These are phyloP conservation scores for Podila minutissima DNA, from an alignment of 192 early-diverging fungal genomes.

Conservation along the genomic window DNA sequence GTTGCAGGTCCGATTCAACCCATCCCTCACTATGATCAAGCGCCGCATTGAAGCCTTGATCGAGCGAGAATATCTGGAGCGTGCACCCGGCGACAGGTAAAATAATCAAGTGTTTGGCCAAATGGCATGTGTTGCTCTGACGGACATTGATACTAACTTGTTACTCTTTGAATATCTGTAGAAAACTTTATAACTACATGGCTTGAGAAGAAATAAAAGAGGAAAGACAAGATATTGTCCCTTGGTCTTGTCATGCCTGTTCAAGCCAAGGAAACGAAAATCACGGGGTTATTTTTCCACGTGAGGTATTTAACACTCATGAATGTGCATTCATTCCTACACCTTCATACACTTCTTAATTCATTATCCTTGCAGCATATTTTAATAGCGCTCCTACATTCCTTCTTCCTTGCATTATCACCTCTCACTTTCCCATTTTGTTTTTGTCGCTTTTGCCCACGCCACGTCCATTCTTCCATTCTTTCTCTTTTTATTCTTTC, in stretches of 20 bases:
- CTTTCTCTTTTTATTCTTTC: not conserved
- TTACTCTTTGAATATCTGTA: conserved; percentile 1
- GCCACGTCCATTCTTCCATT: not conserved
- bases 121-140: not conserved
- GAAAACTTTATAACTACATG: conserved; percentile 43
- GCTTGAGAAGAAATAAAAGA: conserved; percentile 6
- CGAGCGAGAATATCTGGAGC: conserved; percentile 95
- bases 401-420: not conserved
- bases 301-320: no score
- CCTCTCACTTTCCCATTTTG: not conserved
- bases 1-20: conserved; percentile 82
- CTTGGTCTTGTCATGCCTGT: no score
- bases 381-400: no score
- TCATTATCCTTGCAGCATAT: no score
- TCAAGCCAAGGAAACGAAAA: no score
- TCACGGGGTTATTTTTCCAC: no score
- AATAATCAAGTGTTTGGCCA: not conserved
- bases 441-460: not conserved
- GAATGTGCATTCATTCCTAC: no score
- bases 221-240: no score
- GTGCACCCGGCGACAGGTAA: conserved; percentile 64
- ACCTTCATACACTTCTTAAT: no score
- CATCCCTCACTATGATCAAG: conserved; percentile 90
- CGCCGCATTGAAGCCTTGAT: conserved; percentile 94
- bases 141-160: not conserved